Evolutionary conservation across 225 moss, liverwort and hornwort species (phyloP), one percentile per base, ranked within the genome.

Genomic region (Neckera pumila): DNA sequence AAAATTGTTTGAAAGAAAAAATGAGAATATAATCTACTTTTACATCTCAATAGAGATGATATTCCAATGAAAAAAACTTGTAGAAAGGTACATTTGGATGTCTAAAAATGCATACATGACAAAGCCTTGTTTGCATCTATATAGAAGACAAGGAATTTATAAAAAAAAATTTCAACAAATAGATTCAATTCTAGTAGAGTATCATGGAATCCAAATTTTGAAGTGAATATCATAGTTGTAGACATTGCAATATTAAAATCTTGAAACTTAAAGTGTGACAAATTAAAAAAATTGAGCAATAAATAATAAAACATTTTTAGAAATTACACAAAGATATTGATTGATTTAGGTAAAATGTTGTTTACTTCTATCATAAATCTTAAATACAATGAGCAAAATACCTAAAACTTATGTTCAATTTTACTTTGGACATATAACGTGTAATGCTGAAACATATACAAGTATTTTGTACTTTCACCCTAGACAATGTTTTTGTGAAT

Each of bases 331-430:
- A 65, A 36, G 1, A 33, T 5, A 5, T 64, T 33, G 5, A 18
- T 65, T 38, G 12, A 38, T 2, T 7, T 67, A 22, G 23, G 2
- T 38, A 38, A 36, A 17, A 20, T 66, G 36, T 38, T 38, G 2
- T 22, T 38, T 1, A 13, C 2, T 13, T 23, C 23, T 1, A 38
- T 1, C 23, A 38, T 38, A 69, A 69, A 38, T 69, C 13, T 22
- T 12, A 22, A 38, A 7, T 4, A 22, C 11, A 36, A 11, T 0
- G 0, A 38, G 23, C 2, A 22, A 38, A 69, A 38, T 23, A 1
- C 4, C 38, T 69, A 38, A 38, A 38, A 38, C 0, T 38, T 23
- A 38, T 13, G 4, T 0, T 38, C 38, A 38, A 69, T 69, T 38
- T 13, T 22, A 66, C 18, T 0, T 65, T 67, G 7, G 12, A 4